Percentiles rank a stretch among this genome's conserved stretches.
phyloP scores from a whole-genome alignment of 148 eudicot genomes.

The Nepenthes mirabilis region DNA sequence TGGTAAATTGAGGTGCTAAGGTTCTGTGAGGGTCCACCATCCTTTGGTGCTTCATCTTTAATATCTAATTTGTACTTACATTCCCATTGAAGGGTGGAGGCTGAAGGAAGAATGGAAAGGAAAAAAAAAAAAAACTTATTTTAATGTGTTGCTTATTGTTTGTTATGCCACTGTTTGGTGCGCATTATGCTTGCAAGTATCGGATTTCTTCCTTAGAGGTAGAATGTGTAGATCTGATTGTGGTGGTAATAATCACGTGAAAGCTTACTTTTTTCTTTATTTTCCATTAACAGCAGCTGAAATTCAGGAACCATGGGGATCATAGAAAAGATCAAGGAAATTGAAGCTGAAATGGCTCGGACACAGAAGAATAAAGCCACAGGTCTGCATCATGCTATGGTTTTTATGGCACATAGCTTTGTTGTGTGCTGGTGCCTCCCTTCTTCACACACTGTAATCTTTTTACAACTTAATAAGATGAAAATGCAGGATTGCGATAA shows the following conservation, averaged over 20 bases:
- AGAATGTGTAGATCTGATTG: background rate
- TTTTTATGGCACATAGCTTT: background rate
- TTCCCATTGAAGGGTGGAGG: too few relatives aligned
- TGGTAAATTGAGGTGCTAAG: too few relatives aligned
- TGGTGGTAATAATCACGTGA: background rate
- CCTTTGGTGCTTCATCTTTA: too few relatives aligned
- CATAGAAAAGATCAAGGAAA: conserved; percentile 90
- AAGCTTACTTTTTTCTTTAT: background rate
- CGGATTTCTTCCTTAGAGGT: too few relatives aligned
- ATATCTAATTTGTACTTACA: too few relatives aligned
- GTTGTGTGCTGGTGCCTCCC: background rate
- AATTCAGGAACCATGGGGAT: conserved; percentile 65
- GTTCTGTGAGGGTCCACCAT: too few relatives aligned
- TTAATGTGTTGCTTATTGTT: too few relatives aligned
- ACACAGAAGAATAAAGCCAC: conserved; percentile 99
- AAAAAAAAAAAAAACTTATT: too few relatives aligned
- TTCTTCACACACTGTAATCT: background rate
- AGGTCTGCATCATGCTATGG: conserved; percentile 24
- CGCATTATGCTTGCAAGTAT: too few relatives aligned
- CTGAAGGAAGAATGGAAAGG: too few relatives aligned
- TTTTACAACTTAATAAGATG: background rate
- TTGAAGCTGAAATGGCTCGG: conserved; percentile 99
- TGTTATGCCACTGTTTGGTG: too few relatives aligned
- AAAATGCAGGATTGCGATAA: too few relatives aligned
- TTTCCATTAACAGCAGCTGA: conserved; percentile 8